Base-by-base conservation (phyloP, 768 basidiomycete species). In the Tylopilus sp. region DNA sequence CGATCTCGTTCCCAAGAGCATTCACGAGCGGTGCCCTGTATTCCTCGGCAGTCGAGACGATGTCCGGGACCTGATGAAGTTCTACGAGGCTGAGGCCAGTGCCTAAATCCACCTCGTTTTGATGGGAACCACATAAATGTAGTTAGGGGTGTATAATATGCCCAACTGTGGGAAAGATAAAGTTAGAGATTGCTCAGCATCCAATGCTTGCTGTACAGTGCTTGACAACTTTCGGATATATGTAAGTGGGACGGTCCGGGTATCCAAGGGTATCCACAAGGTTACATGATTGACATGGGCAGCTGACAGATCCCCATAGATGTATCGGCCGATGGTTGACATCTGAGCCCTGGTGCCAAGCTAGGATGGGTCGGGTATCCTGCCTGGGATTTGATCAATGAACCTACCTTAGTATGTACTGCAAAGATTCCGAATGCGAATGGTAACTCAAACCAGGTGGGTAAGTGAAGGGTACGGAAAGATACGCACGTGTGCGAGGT, bases 11-110 rank as follows among this genome's bases (percentile, higher is more conserved):
- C 86, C 97, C 6, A 91, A 81, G 48, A 71, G 67, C 60, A 97
- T 98, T 55, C 97, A 99, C 65, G 88, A 97, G 65, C 83, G 97
- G 28, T 90, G 88, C 72, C 78, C 95, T 4, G 89, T 98, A 22
- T 99, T 94, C 76, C 75, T 99, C 25, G 97, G 97, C 23, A 89
- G 86, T 69, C 85, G 82, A 63, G 95, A 98, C 49, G 97, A 99
- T 65, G 93, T 99, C 28, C 72, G 79, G 64, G 97, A 99, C 67
- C 58, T 98, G 61, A 79, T 86, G 70, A 91, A 84, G 75, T 95
- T 88, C 71, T 95, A 92, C 72, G 77, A 82, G 58, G 53, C 59
- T 20, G 69, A 69, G n/a, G 44, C 51, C 25, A 58, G 57, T 26
- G 25, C 53, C n/a, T 47, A 59, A 40, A 38, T 28, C 23, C 62